Base-by-base conservation (phyloP, 768 basidiomycete species). In the Termitomyces eurrhizus region DNA sequence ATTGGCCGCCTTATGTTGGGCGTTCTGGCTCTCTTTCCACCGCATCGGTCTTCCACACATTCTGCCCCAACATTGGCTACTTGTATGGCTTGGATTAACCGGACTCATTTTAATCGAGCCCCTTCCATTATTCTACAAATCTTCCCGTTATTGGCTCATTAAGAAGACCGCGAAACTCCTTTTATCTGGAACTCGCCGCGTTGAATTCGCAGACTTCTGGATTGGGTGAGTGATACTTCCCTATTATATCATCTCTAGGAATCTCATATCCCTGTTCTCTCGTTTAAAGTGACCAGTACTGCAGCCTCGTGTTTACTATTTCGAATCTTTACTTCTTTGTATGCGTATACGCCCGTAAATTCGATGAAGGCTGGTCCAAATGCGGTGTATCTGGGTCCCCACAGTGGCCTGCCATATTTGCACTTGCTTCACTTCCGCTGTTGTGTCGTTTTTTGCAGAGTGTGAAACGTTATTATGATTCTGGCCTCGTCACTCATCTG, bases 181-280 rank as follows among this genome's bases (percentile, higher is more conserved):
- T 26, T 70, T 83, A 9, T 86, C 92, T 21, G 95, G 95, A 2
- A 78, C 77, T 36, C 82, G 81, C 53, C 79, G 77, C 13, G 93
- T 95, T 60, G 93, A 94, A 87, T 94, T 94, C 70, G 74, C 87
- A 16, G 92, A 93, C 77, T 92, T 93, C 84, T 94, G 92, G 92
- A 79, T 93, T 70, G 92, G 90, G 90, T 90, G 71, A 57, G 82
- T 68, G 4, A 41, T 42, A 9, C n/a, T 60, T 50, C 8, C 18
- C 24, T 33, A 8, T 7, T 33, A 8, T 7, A 24, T 39, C 13
- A 7, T 11, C 46, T 42, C 1, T 32, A 14, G n/a, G 37, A 59
- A 5, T 42, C 21, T 56, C 1, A 61, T 46, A 8, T 44, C 46
- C 29, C 29, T 44, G 33, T 39, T 8, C 67, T 44, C 18, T 6